These are phyloP conservation scores for Luffa aegyptiaca DNA, from an alignment of 306 rosid genomes.

Conservation along the genomic window DNA sequence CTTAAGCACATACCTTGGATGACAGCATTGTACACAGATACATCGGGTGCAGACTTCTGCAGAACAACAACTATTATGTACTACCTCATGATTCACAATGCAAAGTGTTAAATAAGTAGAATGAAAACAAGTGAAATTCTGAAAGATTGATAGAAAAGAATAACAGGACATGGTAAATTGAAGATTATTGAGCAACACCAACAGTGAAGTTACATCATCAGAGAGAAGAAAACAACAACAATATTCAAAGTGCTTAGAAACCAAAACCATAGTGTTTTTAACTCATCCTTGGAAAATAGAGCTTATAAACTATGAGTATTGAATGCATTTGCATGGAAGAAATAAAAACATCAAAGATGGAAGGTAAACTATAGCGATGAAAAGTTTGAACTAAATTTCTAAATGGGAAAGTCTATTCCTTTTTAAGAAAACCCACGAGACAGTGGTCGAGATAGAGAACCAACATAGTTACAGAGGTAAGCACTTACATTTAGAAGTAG, in stretches of 20 bases:
- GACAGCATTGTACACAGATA: slow-evolving; percentile 57
- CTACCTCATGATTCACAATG: neutral
- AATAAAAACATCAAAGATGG: neutral
- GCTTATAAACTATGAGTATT: neutral
- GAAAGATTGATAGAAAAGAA: neutral
- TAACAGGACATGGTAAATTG: neutral
- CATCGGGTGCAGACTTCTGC: slow-evolving; percentile 40
- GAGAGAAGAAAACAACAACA: neutral
- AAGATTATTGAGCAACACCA: neutral
- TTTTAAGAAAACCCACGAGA: neutral
- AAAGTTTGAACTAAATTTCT: neutral
- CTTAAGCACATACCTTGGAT: slow-evolving; percentile 76
- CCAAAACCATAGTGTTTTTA: neutral
- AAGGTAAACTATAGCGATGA: neutral
- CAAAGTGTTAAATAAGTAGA: neutral
- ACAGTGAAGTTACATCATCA: neutral
- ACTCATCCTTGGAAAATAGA: neutral
- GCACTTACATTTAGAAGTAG: slow-evolving; percentile 56
- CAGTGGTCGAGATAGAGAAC: neutral
- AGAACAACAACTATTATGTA: slow-evolving; percentile 5
- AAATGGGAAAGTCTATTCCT: neutral
- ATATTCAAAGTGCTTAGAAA: neutral
- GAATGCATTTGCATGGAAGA: neutral
- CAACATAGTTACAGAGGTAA: neutral
- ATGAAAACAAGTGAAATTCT: neutral